A percentile compares a stretch with the other conserved stretches of the same genome.
Evolutionary conservation across 441 rosid genomes (phyloP).

Genomic region (Cnidoscolus chayamansa): DNA sequence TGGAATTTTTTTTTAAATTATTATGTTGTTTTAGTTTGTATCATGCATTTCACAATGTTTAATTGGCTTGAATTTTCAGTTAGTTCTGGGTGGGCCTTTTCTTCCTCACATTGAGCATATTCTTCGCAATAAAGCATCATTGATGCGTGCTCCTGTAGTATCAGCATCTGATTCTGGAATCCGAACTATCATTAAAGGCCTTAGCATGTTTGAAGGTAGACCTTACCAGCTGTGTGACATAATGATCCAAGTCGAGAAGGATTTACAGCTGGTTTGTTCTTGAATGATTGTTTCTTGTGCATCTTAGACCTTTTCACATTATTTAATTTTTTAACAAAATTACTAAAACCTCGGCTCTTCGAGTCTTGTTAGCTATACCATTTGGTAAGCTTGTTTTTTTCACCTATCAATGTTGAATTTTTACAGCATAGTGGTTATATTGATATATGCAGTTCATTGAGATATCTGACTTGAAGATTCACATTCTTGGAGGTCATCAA

Average conservation of each 20-base stretch:
- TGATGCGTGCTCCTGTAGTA: constrained; percentile 45
- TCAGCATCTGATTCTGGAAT: constrained; percentile 57
- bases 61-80: constrained; percentile 36
- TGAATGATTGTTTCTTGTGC: constrained; percentile 3
- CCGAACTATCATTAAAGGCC: constrained; percentile 47
- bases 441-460: constrained; percentile 45
- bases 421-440: background rate
- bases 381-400: background rate
- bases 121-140: constrained; percentile 52
- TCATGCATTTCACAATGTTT: constrained; percentile 5
- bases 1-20: background rate
- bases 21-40: background rate
- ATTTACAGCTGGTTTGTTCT: constrained; percentile 47
- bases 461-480: constrained; percentile 55
- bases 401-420: background rate
- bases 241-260: constrained; percentile 39
- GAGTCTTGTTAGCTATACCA: background rate
- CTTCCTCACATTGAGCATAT: constrained; percentile 58
- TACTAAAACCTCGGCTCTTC: background rate
- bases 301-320: background rate
- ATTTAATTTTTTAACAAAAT: background rate
- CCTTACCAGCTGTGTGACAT: constrained; percentile 63
- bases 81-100: constrained; percentile 77
- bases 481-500: constrained; percentile 86
- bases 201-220: constrained; percentile 38